Conservation (phyloP, 2,329 filamentous ascomycete species). For the Ascochyta lentis region DNA sequence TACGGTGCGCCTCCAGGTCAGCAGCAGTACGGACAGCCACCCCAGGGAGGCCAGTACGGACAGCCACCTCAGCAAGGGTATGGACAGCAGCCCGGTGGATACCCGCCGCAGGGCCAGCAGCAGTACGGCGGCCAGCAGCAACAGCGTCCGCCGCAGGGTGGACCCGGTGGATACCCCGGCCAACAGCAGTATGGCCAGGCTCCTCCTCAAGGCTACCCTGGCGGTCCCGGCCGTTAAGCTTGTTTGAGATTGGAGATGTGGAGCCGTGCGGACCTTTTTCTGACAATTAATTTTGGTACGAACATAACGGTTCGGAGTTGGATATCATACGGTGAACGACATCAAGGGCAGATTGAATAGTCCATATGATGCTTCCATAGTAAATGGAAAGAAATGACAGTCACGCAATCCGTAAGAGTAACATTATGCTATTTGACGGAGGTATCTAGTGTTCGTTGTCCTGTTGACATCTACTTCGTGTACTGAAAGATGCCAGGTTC, state of each 20-base stretch:
- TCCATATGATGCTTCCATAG: not conserved
- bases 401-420: not conserved
- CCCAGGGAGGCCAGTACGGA: constrained; percentile 19
- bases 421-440: no score
- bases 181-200: constrained; percentile 30
- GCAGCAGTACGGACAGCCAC: constrained; percentile 7
- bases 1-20: constrained; percentile 30
- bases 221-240: constrained; percentile 13
- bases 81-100: constrained; percentile 27
- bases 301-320: not conserved
- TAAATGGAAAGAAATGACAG: not conserved
- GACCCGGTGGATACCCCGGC: constrained; percentile 30
- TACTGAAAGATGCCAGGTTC: constrained; percentile 1
- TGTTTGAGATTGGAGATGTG: no score
- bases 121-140: constrained; percentile 23
- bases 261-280: not conserved
- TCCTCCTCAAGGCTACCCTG: constrained; percentile 25
- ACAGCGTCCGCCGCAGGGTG: constrained; percentile 29
- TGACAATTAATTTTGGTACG: not conserved
- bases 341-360: not conserved
- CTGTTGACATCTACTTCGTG: constrained; percentile 1
- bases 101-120: constrained; percentile 28
- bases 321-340: not conserved
- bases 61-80: constrained; percentile 32
- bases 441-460: not conserved